Evolutionary conservation across 768 basidiomycete genomes (phyloP).

Genomic region (Tylopilus plumbeoviolaceoides): DNA sequence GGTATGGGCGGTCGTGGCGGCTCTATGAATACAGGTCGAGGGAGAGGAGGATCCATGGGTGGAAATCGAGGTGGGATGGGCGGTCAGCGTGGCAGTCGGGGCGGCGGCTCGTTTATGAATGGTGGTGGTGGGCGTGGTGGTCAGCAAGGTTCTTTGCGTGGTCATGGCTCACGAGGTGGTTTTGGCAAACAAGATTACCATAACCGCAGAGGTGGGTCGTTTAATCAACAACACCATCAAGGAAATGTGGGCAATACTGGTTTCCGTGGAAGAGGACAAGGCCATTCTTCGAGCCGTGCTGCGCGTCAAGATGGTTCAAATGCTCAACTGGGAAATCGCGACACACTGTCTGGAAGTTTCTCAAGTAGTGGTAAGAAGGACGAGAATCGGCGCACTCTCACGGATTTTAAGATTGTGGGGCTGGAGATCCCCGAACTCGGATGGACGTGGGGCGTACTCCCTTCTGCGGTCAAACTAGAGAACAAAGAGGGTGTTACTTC

Average conservation of each 20-base stretch:
- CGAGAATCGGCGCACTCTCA: slow-evolving; percentile 87
- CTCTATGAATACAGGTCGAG: slow-evolving; percentile 28
- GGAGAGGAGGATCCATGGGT: slow-evolving; percentile 50
- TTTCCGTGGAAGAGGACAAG: slow-evolving; percentile 63
- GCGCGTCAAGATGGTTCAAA: slow-evolving; percentile 35
- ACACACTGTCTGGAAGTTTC: slow-evolving; percentile 44
- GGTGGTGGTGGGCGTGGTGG: slow-evolving; percentile 42
- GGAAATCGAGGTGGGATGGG: slow-evolving; percentile 42
- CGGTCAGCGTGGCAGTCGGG: slow-evolving; percentile 40
- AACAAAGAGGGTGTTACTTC: slow-evolving; percentile 33
- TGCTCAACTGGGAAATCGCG: slow-evolving; percentile 43
- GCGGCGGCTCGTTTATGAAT: slow-evolving; percentile 31
- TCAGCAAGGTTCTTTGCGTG: slow-evolving; percentile 49
- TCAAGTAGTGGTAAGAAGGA: slow-evolving; percentile 70
- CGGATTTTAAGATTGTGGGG: slow-evolving; percentile 96
- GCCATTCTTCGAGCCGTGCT: slow-evolving; percentile 40
- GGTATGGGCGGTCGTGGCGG: slow-evolving; percentile 44
- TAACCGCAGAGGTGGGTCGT: slow-evolving; percentile 63
- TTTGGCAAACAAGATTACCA: slow-evolving; percentile 63
- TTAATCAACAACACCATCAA: slow-evolving; percentile 39
- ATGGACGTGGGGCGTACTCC: slow-evolving; percentile 83
- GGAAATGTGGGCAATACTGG: slow-evolving; percentile 36
- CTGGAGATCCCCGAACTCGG: slow-evolving; percentile 76
- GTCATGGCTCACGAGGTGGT: slow-evolving; percentile 63
- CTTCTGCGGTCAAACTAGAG: slow-evolving; percentile 35